A percentile compares a stretch with the other conserved stretches of the same genome.
These are phyloP conservation scores for Fraxinus americana DNA, from an alignment of 257 asterid genomes.

Conservation along the genomic window DNA sequence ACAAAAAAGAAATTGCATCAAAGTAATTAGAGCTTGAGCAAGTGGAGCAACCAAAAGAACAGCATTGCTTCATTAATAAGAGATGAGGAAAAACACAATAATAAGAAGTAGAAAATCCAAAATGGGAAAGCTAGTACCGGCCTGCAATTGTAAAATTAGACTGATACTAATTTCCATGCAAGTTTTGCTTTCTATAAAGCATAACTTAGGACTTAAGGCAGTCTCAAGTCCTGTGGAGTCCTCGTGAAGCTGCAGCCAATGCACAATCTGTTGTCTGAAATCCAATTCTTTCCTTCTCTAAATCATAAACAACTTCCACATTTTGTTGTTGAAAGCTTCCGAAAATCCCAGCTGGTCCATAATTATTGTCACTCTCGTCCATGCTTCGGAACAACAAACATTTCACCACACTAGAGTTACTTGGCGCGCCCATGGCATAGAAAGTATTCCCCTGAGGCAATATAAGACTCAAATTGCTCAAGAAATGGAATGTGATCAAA, in stretches of 20 bases:
- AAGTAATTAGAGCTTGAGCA: too few relatives aligned
- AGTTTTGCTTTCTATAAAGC: too few relatives aligned
- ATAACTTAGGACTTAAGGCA: too few relatives aligned
- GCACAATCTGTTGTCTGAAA: conserved; percentile 66
- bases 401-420: conserved; percentile 54
- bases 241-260: conserved; percentile 44
- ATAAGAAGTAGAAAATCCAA: neutral
- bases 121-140: conserved; percentile 21
- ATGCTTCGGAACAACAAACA: conserved; percentile 63
- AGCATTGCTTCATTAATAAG: conserved; percentile 6
- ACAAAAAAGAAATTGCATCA: too few relatives aligned
- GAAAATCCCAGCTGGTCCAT: conserved; percentile 74
- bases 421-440: conserved; percentile 68
- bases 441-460: conserved; percentile 57
- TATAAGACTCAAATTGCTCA: conserved; percentile 51
- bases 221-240: conserved; percentile 33
- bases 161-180: too few relatives aligned
- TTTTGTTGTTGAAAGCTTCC: conserved; percentile 79
- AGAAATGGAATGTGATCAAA: conserved; percentile 56
- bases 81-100: neutral
- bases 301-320: conserved; percentile 76
- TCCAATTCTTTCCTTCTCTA: conserved; percentile 71
- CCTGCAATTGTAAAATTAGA: neutral
- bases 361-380: conserved; percentile 38
- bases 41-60: too few relatives aligned